Evolutionary conservation across 169 alveolate genomes (phyloP).

Genomic region (Prorocentrum cordatum): DNA sequence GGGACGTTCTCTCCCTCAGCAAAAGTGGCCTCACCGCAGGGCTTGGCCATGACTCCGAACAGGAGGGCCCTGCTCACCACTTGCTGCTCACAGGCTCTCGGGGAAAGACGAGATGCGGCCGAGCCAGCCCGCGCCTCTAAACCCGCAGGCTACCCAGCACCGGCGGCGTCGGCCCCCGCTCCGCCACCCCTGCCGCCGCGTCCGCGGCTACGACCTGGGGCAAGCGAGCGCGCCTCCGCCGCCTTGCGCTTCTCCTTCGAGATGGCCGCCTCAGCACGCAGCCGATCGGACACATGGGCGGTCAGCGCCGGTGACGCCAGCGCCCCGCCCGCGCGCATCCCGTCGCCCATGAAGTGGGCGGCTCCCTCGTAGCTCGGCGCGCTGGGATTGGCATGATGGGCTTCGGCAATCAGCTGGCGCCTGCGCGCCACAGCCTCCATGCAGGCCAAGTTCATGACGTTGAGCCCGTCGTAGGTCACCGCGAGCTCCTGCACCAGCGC

Average conservation of each 20-base stretch:
- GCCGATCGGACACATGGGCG: background rate
- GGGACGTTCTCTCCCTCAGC: background rate
- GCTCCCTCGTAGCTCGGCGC: conserved; percentile 4
- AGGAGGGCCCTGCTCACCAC: background rate
- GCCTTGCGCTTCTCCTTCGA: background rate
- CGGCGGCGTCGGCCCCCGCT: no score
- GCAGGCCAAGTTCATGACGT: background rate
- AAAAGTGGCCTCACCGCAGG: background rate
- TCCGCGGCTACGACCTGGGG: background rate
- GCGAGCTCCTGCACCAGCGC: background rate
- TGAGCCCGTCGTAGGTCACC: background rate
- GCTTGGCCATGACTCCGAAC: no score
- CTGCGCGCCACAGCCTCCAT: background rate
- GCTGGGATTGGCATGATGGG: background rate
- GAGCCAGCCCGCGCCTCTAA: background rate
- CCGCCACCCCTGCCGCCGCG: background rate
- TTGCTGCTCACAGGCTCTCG: no score
- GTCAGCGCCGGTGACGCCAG: background rate
- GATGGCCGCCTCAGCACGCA: background rate
- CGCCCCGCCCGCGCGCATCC: background rate
- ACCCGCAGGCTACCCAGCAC: no score
- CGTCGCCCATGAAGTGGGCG: background rate
- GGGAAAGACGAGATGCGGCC: no score
- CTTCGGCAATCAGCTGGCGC: conserved; percentile 7
- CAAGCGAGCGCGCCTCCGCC: background rate